Evolutionary conservation across 257 asterid species (phyloP), one percentile per base, ranked within the genome.

Genomic region (Nicotiana attenuata): DNA sequence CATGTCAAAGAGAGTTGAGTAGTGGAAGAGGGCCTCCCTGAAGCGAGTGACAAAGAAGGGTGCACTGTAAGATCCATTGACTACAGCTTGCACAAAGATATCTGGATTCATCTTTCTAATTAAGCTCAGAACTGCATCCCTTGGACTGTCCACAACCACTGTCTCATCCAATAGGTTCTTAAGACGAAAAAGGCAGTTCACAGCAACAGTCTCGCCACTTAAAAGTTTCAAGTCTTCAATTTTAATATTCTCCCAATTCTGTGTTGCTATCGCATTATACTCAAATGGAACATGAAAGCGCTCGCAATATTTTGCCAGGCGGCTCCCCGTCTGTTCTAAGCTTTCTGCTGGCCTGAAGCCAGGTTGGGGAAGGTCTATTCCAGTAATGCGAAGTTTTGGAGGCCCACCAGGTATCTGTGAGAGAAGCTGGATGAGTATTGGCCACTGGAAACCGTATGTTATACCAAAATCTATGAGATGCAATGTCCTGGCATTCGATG

Each of bases 391-490:
- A 80, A 94, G 90, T 85, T 88, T 91, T 29, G 91, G 95, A 41
- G 97, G 96, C 10, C 93, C 97, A 78, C 88, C 89, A 3, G 86
- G 75, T 78, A 91, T 81, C 83, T 78, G n/a, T 10, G 97, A 90
- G 28, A 94, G 95, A 3, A 82, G 83, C 50, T 91, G 97, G 83
- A 94, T 94, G 80, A 94, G 91, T 77, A 87, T 81, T 60, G 97
- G 98, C 98, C 98, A 94, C 82, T 94, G 97, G 84, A 94, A 93
- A 83, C 98, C 98, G 60, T 93, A 93, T 26, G 83, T 86, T 66
- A 94, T 92, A 55, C 98, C 98, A 52, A 93, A 94, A 86, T 94
- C 98, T 57, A 94, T 85, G 52, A 94, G 87, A 69, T 94, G 98
- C 84, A 94, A 90, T 0, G 93, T 84, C 22, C 80, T 85, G 19